These are phyloP conservation scores for Exobasidium cylindrosporum DNA, from an alignment of 1,284 basidiomycete species.

Conservation along the genomic window DNA sequence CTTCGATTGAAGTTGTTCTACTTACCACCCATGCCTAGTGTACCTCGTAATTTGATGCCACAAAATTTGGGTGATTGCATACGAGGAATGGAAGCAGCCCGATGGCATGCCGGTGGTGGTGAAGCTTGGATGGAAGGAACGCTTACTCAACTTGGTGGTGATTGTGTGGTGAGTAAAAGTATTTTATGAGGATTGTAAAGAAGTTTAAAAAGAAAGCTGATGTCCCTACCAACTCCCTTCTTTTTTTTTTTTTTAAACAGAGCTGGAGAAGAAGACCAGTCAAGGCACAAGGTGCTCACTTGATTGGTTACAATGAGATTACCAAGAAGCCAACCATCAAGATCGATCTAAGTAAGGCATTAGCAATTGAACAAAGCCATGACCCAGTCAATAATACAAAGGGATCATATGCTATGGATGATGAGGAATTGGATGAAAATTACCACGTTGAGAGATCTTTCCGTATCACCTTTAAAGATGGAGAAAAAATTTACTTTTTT, in stretches of 20 bases:
- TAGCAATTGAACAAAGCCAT: slow-evolving; percentile 72
- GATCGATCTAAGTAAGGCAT: slow-evolving; percentile 83
- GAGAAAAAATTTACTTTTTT: slow-evolving; percentile 81
- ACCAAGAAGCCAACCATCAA: slow-evolving; percentile 85
- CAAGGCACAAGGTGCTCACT: slow-evolving; percentile 77
- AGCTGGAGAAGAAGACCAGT: slow-evolving; percentile 83
- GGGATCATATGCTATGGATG: slow-evolving; percentile 3
- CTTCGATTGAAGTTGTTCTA: slow-evolving; percentile 64
- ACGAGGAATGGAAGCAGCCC: slow-evolving; percentile 78
- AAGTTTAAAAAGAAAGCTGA: slow-evolving; percentile 6
- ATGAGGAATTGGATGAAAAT: slow-evolving; percentile 66
- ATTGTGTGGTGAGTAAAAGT: slow-evolving; percentile 73
- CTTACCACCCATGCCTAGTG: slow-evolving; percentile 77
- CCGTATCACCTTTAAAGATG: slow-evolving; percentile 74
- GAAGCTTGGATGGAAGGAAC: slow-evolving; percentile 76
- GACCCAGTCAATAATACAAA: slow-evolving; percentile 53
- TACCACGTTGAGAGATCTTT: slow-evolving; percentile 76
- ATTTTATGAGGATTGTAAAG: not conserved
- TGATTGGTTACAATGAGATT: slow-evolving; percentile 89
- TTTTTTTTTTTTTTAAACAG: slow-evolving; percentile 57
- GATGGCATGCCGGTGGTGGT: slow-evolving; percentile 79
- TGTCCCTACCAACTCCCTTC: not conserved
- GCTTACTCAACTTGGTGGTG: slow-evolving; percentile 91
- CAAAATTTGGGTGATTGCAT: slow-evolving; percentile 88
- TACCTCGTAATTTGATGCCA: slow-evolving; percentile 74